phyloP scores from a whole-genome alignment of 2,329 filamentous ascomycete species.

The Tolypocladium cylindrosporum region DNA sequence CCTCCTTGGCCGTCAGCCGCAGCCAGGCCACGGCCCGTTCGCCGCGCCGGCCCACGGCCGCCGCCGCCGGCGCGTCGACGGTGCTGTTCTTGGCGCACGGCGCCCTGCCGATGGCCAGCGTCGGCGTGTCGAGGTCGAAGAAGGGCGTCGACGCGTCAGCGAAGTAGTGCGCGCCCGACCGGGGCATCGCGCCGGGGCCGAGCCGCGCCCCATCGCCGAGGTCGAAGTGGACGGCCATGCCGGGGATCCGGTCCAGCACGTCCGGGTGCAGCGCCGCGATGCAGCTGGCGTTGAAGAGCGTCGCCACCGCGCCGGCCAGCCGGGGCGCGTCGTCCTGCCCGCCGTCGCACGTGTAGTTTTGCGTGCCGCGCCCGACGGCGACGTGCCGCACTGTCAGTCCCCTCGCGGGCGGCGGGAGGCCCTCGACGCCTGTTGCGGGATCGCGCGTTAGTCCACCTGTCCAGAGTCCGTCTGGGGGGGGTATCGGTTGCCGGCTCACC shows the following conservation, averaged over 20 bases:
- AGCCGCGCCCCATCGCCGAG: slow-evolving; percentile 32
- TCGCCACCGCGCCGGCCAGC: slow-evolving; percentile 65
- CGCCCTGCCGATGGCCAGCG: slow-evolving; percentile 45
- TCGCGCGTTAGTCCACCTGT: neutral
- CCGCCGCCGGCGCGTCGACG: slow-evolving; percentile 50
- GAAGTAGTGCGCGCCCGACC: slow-evolving; percentile 80
- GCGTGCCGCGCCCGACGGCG: slow-evolving; percentile 75
- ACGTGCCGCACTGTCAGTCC: slow-evolving; percentile 65
- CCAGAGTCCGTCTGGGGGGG: neutral
- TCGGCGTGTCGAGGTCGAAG: slow-evolving; percentile 63
- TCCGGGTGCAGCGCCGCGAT: slow-evolving; percentile 59
- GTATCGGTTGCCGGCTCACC: slow-evolving; percentile 22
- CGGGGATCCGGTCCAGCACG: slow-evolving; percentile 54
- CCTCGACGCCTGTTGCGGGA: slow-evolving; percentile 33
- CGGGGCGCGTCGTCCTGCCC: slow-evolving; percentile 50
- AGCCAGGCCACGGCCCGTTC: slow-evolving; percentile 73
- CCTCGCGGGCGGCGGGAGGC: slow-evolving; percentile 49
- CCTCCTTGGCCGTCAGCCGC: slow-evolving; percentile 54
- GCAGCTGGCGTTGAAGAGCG: slow-evolving; percentile 82
- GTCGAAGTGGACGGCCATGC: slow-evolving; percentile 58
- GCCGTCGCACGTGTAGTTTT: slow-evolving; percentile 83
- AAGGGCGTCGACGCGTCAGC: slow-evolving; percentile 57
- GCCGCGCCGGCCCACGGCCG: slow-evolving; percentile 49
- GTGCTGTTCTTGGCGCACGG: slow-evolving; percentile 52
- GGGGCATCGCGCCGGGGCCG: slow-evolving; percentile 48